Base-by-base conservation (phyloP, 1,139 yeast species). In the Candida albicans region DNA sequence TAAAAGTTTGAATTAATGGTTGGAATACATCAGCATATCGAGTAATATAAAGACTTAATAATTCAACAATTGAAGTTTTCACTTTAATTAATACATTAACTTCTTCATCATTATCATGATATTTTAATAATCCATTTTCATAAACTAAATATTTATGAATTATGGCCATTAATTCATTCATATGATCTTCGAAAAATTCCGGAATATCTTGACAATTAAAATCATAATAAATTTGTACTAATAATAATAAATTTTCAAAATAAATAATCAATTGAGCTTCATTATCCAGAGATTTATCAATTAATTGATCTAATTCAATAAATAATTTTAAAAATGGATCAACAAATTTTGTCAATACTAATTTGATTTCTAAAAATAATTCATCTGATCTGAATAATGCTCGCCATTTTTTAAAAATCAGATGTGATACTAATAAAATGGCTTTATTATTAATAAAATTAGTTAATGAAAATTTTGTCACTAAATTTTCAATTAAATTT, bases 171-270 rank as follows among this genome's bases (percentile, higher is more conserved):
- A 96, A 90, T 28, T 70, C 71, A 40, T 76, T 70, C 69, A 93
- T 68, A 61, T 95, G 81, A 64, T 95, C 99, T 66, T 95, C 99
- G 60, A 95, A 95, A 61, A 91, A 93, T 64, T 91, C 99, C 2
- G 99, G 99, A 44, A 95, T 84, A 67, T 95, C 99, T 67, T 95
- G 99, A 65, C 97, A 91, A 64, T 93, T 95, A 57, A 95, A 81
- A 63, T 95, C 99, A 59, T 83, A 89, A 62, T 87, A 95, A 37
- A 95, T 79, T 61, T 91, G 93, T 33, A 86, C 69, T 48, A 91
- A 70, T 28, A 90, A 66, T 40, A 86, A 69, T 55, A 91, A 66
- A 47, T 87, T 87, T 37, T 87, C 95, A 53, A 90, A 78, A 42
- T 85, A 75, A 4, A 83, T 65, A 37, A 59, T 64, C 47, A 82